Evolutionary conservation across 371 early-diverging fungal genomes (phyloP), one percentile per base, ranked within the genome.

Genomic region (Mortierella sp.): DNA sequence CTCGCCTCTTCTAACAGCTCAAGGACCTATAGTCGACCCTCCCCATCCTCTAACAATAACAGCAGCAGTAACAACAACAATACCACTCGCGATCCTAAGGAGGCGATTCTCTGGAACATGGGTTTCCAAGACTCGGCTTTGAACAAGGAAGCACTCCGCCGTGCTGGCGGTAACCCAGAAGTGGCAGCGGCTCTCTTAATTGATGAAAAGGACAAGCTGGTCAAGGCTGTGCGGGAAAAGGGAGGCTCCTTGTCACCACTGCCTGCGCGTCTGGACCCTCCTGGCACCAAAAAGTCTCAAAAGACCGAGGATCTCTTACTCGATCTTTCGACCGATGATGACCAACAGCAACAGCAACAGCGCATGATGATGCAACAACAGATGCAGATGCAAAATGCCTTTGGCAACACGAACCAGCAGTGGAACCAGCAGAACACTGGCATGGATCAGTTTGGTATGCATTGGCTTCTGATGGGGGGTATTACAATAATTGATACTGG

Each of bases 121-220:
- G 93, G 93, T 42, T 92, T 88, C 72, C 84, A 88, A 10, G 90
- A 93, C 75, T 78, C 83, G 72, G 83, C 82, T 0, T 48, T 80
- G 52, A 91, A 90, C 77, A 84, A 85, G 44, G 92, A 93, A 52
- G 91, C 91, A 9, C 88, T 93, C 45, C 91, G 91, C 45, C 91
- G 93, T 70, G 88, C 92, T 9, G 93, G 92, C 34, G 93, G 93
- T 16, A 93, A 93, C 77, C 75, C 90, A 8, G 91, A 92, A 24
- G 92, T 93, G 26, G 93, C 93, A 9, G 88, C 89, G 3, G 89
- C 87, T 16, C 80, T 93, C 47, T 80, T 93, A 75, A 87, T 89
- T n/a, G 91, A 90, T 73, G 81, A 89, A 31, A 88, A 84, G 65
- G 87, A 86, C 44, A 86, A 86, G 73, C 28, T 86, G 54, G 78